phyloP scores from a whole-genome alignment of 805 yeast genomes.

The Yarrowia porcina region DNA sequence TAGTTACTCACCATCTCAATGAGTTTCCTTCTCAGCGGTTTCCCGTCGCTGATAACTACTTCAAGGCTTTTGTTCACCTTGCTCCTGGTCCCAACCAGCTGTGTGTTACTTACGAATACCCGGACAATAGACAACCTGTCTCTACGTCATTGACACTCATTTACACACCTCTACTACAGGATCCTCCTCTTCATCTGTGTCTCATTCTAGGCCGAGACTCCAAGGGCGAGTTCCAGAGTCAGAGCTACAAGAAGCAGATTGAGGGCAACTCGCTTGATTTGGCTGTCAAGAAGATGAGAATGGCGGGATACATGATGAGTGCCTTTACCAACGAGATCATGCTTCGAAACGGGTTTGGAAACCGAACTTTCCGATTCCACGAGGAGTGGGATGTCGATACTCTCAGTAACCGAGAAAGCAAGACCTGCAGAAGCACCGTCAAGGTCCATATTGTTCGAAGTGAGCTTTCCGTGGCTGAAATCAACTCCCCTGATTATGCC shows the following conservation, averaged over 20 bases:
- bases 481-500: slow-evolving; percentile 75
- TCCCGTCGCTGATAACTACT: slow-evolving; percentile 66
- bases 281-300: slow-evolving; percentile 69
- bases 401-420: slow-evolving; percentile 46
- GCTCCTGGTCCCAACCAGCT: slow-evolving; percentile 66
- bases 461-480: slow-evolving; percentile 62
- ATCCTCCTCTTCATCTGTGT: slow-evolving; percentile 80
- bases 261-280: slow-evolving; percentile 67
- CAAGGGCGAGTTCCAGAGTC: slow-evolving; percentile 65
- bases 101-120: slow-evolving; percentile 42
- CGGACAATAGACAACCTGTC: slow-evolving; percentile 15
- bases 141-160: slow-evolving; percentile 40
- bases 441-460: slow-evolving; percentile 76
- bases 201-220: slow-evolving; percentile 75
- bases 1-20: slow-evolving; percentile 43
- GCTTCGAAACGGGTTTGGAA: slow-evolving; percentile 72
- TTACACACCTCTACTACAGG: slow-evolving; percentile 56
- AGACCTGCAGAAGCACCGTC: slow-evolving; percentile 51
- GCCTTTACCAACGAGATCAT: slow-evolving; percentile 90
- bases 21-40: slow-evolving; percentile 65
- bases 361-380: slow-evolving; percentile 68
- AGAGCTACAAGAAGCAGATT: slow-evolving; percentile 39
- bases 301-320: slow-evolving; percentile 85
- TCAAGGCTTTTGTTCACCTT: slow-evolving; percentile 72
- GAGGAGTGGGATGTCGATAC: slow-evolving; percentile 62